These are phyloP conservation scores for Chlorella sp. DNA, from an alignment of 139 green algal genomes.

Conservation along the genomic window DNA sequence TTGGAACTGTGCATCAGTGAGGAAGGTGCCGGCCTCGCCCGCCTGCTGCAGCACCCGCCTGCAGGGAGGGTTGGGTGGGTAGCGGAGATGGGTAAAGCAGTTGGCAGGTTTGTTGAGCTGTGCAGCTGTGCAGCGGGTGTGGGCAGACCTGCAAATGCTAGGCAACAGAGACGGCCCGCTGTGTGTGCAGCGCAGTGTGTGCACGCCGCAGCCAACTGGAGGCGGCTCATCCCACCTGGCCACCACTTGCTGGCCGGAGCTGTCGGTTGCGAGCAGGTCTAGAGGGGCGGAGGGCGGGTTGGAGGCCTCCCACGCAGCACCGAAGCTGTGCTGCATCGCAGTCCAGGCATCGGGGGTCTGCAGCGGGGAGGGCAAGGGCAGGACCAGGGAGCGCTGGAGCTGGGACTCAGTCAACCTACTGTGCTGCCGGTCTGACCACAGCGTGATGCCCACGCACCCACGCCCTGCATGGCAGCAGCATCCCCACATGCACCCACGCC, in stretches of 20 bases:
- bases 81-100: background rate
- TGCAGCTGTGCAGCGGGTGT: background rate
- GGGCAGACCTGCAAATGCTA: too few relatives aligned
- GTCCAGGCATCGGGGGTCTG: constrained; percentile 33
- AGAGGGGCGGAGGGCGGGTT: constrained; percentile 34
- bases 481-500: too few relatives aligned
- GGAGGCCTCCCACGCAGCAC: constrained; percentile 42
- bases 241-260: constrained; percentile 11
- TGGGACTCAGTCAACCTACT: background rate
- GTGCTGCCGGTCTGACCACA: too few relatives aligned
- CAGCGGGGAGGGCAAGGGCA: background rate
- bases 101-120: background rate
- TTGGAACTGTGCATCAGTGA: constrained; percentile 17
- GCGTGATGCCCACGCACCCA: too few relatives aligned
- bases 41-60: constrained; percentile 9
- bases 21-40: constrained; percentile 4
- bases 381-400: background rate
- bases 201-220: too few relatives aligned
- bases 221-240: constrained; percentile 14
- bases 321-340: constrained; percentile 35
- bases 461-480: background rate
- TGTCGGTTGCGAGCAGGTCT: constrained; percentile 36
- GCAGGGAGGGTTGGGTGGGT: background rate
- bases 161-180: too few relatives aligned
- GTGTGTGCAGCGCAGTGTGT: too few relatives aligned